Evolutionary conservation across 1,284 basidiomycete species (phyloP), one percentile per base, ranked within the genome.

Genomic region (Dichomitus squalens): DNA sequence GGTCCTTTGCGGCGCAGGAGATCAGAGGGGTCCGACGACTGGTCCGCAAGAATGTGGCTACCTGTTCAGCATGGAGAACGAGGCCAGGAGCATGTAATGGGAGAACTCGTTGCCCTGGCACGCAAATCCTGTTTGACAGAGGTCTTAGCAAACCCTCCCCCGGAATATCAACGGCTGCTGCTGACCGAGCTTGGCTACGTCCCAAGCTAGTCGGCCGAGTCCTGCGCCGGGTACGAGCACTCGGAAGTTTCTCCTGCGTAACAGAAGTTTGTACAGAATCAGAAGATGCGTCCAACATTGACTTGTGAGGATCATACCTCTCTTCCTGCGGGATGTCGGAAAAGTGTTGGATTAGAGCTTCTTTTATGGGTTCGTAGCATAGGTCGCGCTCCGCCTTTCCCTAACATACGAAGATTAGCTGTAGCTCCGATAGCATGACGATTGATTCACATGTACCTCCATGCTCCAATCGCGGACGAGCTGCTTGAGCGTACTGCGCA

Each of bases 31-130:
- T 31, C 16, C 9, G 35, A 21, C 31, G 12, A 61, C 60, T 34
- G 58, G 49, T 52, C 63, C 29, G 46, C 9, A 23, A 31, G 18
- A 18, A 3, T 16, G 20, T 39, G n/a, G 35, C n/a, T 53, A 69
- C 71, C 68, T 55, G 56, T 71, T 71, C 34, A 96, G 76, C 25
- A 95, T 86, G 69, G 90, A 90, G 68, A 87, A 90, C 6, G 93
- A 93, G 1, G 88, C 79, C 1, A 96, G 81, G 8, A 96, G 81
- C 94, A 96, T 96, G 74, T 93, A 95, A 61, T 95, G 91, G 33
- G 92, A 95, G 70, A 96, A 96, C 72, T 97, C 95, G 70, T 96
- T 97, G 8, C 91, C 95, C 72, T 95, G 93, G 57, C 88, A 90
- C 4, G 88, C 75, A 65, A 95, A 96, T 8, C 92, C 93, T 93